Percentiles rank a stretch among this genome's conserved stretches.
phyloP scores from a whole-genome alignment of 2,329 filamentous ascomycete species.

The Aaosphaeria pasadenensis region DNA sequence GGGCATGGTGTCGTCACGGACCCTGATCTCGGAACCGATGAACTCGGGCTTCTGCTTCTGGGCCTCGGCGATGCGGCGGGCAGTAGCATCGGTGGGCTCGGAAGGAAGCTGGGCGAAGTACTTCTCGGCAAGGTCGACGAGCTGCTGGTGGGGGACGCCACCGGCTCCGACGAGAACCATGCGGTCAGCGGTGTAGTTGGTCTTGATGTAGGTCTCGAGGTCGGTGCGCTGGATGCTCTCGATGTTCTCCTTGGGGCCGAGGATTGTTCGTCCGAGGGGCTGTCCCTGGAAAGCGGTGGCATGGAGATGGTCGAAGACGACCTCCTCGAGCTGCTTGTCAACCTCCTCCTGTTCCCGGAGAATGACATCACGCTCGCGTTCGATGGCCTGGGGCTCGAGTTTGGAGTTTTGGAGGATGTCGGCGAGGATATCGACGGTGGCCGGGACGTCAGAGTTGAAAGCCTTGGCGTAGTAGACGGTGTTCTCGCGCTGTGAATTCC shows the following conservation, averaged over 20 bases:
- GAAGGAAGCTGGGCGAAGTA: conserved; percentile 80
- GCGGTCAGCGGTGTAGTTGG: conserved; percentile 98
- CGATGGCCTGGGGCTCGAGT: conserved; percentile 87
- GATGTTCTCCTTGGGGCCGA: conserved; percentile 98
- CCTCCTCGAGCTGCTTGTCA: conserved; percentile 99
- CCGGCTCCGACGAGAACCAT: conserved; percentile 98
- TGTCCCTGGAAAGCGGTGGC: conserved; percentile 97
- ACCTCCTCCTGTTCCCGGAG: conserved; percentile 98
- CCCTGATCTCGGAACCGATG: conserved; percentile 90
- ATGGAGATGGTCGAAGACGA: conserved; percentile 98
- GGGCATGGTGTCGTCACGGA: conserved; percentile 93
- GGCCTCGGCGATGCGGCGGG: conserved; percentile 67
- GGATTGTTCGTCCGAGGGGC: conserved; percentile 93
- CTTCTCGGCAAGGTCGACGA: conserved; percentile 95
- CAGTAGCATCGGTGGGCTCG: conserved; percentile 70
- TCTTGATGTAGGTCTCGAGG: conserved; percentile 95
- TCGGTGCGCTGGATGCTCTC: conserved; percentile 90
- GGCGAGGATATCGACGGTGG: conserved; percentile 95
- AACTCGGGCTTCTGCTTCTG: conserved; percentile 90
- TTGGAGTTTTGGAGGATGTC: conserved; percentile 99
- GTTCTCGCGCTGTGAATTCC: conserved; percentile 76
- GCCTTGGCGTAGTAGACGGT: conserved; percentile 99
- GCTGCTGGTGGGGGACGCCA: conserved; percentile 87
- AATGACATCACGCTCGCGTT: conserved; percentile 98
- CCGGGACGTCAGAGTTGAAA: conserved; percentile 95